phyloP scores from a whole-genome alignment of 768 basidiomycete genomes.

The Xerocomellus intermedius region DNA sequence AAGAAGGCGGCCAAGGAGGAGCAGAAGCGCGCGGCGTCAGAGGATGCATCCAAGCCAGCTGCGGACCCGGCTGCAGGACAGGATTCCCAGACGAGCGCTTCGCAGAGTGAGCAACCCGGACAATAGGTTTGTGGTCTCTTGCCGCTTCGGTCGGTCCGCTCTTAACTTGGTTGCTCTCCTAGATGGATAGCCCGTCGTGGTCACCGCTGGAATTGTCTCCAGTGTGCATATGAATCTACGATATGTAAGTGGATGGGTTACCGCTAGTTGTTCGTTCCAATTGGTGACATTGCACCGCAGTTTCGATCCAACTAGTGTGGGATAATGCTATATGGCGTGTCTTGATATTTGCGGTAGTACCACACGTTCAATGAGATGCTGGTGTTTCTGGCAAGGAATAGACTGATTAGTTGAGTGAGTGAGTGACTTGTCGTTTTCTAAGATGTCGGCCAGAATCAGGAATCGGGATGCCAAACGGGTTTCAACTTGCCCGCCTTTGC shows the following conservation, averaged over 20 bases:
- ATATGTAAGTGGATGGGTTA: constrained; percentile 8
- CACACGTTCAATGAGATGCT: background rate
- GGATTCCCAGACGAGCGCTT: background rate
- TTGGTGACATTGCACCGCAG: constrained; percentile 9
- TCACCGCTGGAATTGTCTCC: background rate
- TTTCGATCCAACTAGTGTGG: background rate
- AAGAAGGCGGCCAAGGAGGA: constrained; percentile 21
- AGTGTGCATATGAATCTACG: background rate
- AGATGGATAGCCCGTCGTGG: background rate
- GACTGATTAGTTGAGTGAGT: background rate
- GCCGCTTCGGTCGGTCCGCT: too few species aligned
- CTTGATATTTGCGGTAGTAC: background rate
- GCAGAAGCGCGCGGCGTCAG: constrained; percentile 4
- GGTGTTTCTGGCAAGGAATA: background rate
- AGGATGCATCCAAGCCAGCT: background rate
- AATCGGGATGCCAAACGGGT: constrained; percentile 20
- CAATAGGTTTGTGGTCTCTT: constrained; percentile 11
- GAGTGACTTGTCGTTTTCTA: constrained; percentile 12
- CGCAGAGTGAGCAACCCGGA: background rate
- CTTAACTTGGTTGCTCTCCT: background rate
- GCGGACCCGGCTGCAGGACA: background rate
- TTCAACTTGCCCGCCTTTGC: background rate
- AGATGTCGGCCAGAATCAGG: constrained; percentile 13
- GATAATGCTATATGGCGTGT: background rate
- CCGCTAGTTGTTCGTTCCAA: background rate